Conservation (phyloP, 805 yeast genomes). For the Sugiyamaella qingdaonensis region DNA sequence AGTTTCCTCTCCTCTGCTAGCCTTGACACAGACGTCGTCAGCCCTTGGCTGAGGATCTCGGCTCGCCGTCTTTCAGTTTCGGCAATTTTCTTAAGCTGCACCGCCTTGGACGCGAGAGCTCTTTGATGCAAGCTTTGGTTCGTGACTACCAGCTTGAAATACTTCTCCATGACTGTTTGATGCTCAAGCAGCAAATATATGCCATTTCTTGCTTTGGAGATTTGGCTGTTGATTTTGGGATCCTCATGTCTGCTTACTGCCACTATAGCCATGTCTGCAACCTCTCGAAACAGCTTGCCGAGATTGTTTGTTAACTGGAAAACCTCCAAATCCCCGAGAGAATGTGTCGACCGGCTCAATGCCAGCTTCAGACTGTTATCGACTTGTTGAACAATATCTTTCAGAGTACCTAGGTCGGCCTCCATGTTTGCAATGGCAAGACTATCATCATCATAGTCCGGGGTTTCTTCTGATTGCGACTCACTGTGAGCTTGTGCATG, state of each 20-base stretch:
- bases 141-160: constrained; percentile 3
- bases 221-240: neutral
- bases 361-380: too few relatives aligned
- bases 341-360: too few relatives aligned
- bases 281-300: neutral
- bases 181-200: neutral
- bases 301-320: neutral
- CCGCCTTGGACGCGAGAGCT: constrained; percentile 29
- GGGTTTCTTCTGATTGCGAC: too few relatives aligned
- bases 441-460: too few relatives aligned
- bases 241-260: neutral
- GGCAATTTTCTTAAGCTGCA: constrained; percentile 33
- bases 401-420: too few relatives aligned
- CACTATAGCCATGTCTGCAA: neutral
- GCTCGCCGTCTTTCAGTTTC: constrained; percentile 33
- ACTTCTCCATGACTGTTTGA: neutral
- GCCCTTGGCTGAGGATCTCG: constrained; percentile 6
- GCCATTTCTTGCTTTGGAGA: neutral
- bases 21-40: neutral
- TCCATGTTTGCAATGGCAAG: too few relatives aligned
- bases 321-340: too few relatives aligned
- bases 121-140: constrained; percentile 19
- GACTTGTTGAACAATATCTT: too few relatives aligned
- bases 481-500: too few relatives aligned
- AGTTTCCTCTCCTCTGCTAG: neutral